These are phyloP conservation scores for Cudoniella acicularis DNA, from an alignment of 495 filamentous ascomycete genomes.

Conservation along the genomic window DNA sequence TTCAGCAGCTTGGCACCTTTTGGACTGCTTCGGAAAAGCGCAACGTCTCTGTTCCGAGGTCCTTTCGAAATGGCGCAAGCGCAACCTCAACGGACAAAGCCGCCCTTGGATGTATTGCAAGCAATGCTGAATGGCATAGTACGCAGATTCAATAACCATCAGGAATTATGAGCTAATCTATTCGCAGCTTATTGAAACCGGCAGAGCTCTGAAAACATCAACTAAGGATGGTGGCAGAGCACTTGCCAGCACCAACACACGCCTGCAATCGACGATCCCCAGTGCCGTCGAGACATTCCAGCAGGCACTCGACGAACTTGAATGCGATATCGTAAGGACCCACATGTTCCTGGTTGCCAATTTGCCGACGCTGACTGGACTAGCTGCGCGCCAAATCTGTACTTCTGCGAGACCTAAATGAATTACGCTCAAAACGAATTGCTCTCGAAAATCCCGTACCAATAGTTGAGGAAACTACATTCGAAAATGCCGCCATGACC, in stretches of 20 bases:
- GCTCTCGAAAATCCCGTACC: slow-evolving; percentile 21
- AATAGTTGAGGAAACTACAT: slow-evolving; percentile 7
- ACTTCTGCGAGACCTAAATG: slow-evolving; percentile 22
- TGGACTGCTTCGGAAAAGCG: too few relatives aligned
- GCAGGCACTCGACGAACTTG: slow-evolving; percentile 45
- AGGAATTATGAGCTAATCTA: slow-evolving; percentile 9
- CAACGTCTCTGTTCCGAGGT: too few relatives aligned
- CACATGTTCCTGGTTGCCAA: background rate
- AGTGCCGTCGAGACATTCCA: slow-evolving; percentile 42
- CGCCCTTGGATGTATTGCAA: slow-evolving; percentile 39
- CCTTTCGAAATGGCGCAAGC: too few relatives aligned
- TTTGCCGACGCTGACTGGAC: background rate
- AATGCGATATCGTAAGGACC: slow-evolving; percentile 45
- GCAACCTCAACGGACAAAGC: slow-evolving; percentile 23
- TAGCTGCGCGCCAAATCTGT: slow-evolving; percentile 27
- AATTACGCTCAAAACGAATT: slow-evolving; percentile 13
- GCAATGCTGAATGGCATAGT: slow-evolving; percentile 46
- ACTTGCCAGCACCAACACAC: slow-evolving; percentile 23
- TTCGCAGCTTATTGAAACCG: slow-evolving; percentile 46
- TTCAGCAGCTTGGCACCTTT: too few relatives aligned
- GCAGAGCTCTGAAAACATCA: slow-evolving; percentile 41
- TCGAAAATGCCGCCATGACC: background rate
- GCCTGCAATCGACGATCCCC: slow-evolving; percentile 34
- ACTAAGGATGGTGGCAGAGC: slow-evolving; percentile 36
- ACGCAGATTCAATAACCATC: slow-evolving; percentile 16